Evolutionary conservation across 176 grass and related monocot species (phyloP).

Genomic region (Puccinellia tenuiflora): DNA sequence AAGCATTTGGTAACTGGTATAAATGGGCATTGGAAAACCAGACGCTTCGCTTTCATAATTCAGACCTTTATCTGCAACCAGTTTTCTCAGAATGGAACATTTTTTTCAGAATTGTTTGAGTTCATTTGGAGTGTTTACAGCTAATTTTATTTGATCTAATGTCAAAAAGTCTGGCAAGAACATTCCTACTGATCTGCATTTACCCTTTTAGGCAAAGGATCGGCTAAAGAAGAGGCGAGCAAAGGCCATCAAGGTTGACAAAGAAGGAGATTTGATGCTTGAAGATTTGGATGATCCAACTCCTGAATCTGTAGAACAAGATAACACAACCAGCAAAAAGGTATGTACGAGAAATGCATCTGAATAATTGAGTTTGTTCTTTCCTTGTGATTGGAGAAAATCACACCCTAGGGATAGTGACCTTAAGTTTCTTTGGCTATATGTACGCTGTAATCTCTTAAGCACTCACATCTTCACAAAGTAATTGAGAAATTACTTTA

Average conservation of each 20-base stretch:
- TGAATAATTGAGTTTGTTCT: background rate
- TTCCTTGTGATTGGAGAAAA: background rate
- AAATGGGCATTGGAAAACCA: background rate
- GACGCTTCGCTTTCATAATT: background rate
- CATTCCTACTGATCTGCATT: background rate
- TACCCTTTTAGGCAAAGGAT: constrained; percentile 72
- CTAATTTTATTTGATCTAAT: constrained; percentile 5
- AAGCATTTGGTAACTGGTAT: constrained; percentile 10
- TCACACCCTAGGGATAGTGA: background rate
- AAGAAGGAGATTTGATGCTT: constrained; percentile 77
- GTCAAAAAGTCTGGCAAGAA: background rate
- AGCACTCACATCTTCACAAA: background rate
- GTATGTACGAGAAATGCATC: constrained; percentile 30
- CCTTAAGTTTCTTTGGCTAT: constrained; percentile 12
- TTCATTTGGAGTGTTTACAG: background rate
- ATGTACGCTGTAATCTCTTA: constrained; percentile 1
- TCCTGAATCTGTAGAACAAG: constrained; percentile 48
- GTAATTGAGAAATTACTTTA: background rate
- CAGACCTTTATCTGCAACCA: background rate
- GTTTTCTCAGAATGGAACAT: background rate
- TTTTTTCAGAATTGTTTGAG: background rate
- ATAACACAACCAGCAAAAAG: constrained; percentile 70
- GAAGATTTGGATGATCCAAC: constrained; percentile 64
- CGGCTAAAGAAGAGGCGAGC: constrained; percentile 72
- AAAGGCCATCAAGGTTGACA: constrained; percentile 86